Percentiles rank a stretch among this genome's conserved stretches.
Conservation (phyloP, 306 rosid genomes). For the Hippophae tibetana region DNA sequence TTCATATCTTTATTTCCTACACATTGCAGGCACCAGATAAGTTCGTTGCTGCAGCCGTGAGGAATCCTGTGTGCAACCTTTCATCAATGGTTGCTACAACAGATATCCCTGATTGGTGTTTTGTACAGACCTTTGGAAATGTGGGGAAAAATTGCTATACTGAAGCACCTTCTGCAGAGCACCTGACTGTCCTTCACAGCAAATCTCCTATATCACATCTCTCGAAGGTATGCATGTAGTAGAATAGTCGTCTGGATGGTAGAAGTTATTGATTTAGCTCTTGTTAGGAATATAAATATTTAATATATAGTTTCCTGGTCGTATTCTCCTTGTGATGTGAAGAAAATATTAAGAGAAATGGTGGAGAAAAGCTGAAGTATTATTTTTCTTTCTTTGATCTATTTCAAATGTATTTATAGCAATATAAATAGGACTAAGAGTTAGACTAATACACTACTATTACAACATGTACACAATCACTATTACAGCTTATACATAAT, state of each 20-base stretch:
- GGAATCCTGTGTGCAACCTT: slow-evolving; percentile 71
- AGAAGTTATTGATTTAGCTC: neutral
- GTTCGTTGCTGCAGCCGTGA: slow-evolving; percentile 62
- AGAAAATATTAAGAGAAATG: no score
- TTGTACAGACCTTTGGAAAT: slow-evolving; percentile 33
- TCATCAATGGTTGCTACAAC: slow-evolving; percentile 73
- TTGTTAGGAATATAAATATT: neutral
- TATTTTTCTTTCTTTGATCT: no score
- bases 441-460: no score
- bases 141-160: slow-evolving; percentile 34
- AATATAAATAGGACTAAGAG: no score
- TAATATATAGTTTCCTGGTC: no score
- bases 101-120: slow-evolving; percentile 88
- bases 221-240: slow-evolving; percentile 39
- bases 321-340: no score
- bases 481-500: no score
- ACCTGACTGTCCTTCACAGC: slow-evolving; percentile 42
- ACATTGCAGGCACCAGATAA: slow-evolving; percentile 66
- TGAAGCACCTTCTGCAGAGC: slow-evolving; percentile 46
- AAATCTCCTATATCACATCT: slow-evolving; percentile 74
- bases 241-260: slow-evolving; percentile 10
- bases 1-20: slow-evolving; percentile 11
- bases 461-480: no score
- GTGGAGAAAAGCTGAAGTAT: no score
- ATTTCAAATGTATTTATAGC: no score